phyloP scores from a whole-genome alignment of 257 asterid genomes.

The Capsicum pubescens region DNA sequence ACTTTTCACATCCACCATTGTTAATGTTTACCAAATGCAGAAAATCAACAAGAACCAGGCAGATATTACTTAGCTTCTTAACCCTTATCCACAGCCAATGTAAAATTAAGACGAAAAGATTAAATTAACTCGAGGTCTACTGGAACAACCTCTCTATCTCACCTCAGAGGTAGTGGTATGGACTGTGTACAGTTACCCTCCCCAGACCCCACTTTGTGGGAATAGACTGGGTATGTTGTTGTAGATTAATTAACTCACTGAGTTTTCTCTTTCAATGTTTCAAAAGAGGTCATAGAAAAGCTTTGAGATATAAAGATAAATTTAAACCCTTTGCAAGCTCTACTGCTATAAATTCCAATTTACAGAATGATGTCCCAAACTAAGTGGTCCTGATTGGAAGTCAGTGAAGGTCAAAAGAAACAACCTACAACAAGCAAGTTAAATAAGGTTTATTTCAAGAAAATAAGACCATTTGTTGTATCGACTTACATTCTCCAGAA shows the following conservation, averaged over 20 bases:
- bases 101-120: neutral
- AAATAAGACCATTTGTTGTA: neutral
- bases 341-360: conserved; percentile 5
- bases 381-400: neutral
- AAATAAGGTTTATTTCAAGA: conserved; percentile 6
- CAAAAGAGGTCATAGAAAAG: conserved; percentile 14
- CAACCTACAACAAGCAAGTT: conserved; percentile 6
- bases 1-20: conserved; percentile 25
- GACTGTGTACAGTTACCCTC: too few species aligned
- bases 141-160: too few species aligned
- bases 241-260: neutral
- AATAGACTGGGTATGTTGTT: too few species aligned
- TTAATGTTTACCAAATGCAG: neutral
- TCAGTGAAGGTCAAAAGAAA: neutral
- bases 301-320: neutral
- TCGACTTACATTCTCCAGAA: conserved; percentile 73
- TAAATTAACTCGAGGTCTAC: neutral
- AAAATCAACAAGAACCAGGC: conserved; percentile 22
- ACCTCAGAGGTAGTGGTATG: too few species aligned
- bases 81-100: conserved; percentile 19
- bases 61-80: neutral
- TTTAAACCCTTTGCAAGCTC: neutral
- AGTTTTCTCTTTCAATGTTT: neutral
- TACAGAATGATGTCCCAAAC: neutral
- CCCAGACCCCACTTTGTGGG: too few species aligned